A percentile compares a stretch with the other conserved stretches of the same genome.
Evolutionary conservation across 176 grass and related monocot species (phyloP).

Genomic region (Alopecurus myosuroides): DNA sequence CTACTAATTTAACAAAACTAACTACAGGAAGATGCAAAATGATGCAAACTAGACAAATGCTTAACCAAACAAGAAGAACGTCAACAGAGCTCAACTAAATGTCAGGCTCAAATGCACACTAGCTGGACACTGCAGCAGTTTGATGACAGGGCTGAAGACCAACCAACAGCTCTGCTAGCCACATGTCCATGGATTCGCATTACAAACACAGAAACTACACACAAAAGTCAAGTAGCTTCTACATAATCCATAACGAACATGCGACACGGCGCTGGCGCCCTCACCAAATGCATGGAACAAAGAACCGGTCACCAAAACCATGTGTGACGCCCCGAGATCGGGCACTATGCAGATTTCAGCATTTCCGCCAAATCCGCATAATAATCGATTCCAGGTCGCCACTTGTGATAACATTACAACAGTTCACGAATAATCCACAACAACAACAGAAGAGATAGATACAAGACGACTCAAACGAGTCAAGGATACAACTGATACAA

Average conservation of each 20-base stretch:
- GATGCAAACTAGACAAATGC: neutral
- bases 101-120: neutral
- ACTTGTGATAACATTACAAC: no score
- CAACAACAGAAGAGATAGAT: no score
- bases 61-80: neutral
- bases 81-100: neutral
- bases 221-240: neutral
- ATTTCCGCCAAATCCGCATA: no score
- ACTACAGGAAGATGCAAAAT: neutral
- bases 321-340: no score
- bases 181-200: neutral
- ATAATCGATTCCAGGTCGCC: no score
- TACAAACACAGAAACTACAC: neutral
- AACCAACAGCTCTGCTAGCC: neutral
- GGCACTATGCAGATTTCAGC: no score
- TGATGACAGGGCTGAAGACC: neutral
- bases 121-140: neutral
- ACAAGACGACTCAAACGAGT: no score
- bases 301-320: neutral
- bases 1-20: neutral
- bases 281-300: neutral
- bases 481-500: no score
- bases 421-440: no score
- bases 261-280: neutral
- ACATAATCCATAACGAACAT: neutral